Percentiles rank a stretch among this genome's conserved stretches.
These are phyloP conservation scores for Phialocephala sp. DNA, from an alignment of 2,329 filamentous ascomycete genomes.

Conservation along the genomic window DNA sequence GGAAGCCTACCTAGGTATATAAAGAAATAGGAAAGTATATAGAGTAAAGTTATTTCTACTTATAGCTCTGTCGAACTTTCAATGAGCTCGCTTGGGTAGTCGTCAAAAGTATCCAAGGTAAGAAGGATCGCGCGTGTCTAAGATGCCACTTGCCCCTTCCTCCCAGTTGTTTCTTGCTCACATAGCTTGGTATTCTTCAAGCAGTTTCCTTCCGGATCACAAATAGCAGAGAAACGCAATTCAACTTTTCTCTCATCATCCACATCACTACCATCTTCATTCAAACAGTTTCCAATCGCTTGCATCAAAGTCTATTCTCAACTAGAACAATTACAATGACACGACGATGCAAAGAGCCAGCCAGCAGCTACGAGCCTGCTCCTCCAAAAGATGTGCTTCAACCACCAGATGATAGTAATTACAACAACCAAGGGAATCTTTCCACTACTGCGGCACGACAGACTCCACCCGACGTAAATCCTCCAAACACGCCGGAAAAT, in stretches of 20 bases:
- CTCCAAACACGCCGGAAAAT: not conserved
- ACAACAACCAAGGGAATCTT: not conserved
- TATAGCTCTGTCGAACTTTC: not conserved
- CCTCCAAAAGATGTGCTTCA: too few relatives aligned
- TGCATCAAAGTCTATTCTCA: not conserved
- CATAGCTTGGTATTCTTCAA: not conserved
- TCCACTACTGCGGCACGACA: not conserved
- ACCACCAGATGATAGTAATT: not conserved
- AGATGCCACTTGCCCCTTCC: not conserved
- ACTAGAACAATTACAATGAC: not conserved
- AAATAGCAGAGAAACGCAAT: not conserved
- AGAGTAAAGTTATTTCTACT: not conserved
- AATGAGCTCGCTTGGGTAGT: not conserved
- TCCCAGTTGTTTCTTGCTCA: not conserved
- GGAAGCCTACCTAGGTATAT: not conserved
- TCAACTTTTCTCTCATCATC: not conserved
- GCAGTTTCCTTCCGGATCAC: not conserved
- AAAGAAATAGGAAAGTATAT: not conserved
- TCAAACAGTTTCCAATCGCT: not conserved
- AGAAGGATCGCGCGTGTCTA: too few relatives aligned
- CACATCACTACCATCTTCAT: not conserved
- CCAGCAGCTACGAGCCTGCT: not conserved
- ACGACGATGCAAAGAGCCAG: not conserved
- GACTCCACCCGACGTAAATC: not conserved
- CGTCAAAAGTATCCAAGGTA: too few relatives aligned